Evolutionary conservation across 31 red algal genomes (phyloP).

Genomic region (Endocladia muricata): DNA sequence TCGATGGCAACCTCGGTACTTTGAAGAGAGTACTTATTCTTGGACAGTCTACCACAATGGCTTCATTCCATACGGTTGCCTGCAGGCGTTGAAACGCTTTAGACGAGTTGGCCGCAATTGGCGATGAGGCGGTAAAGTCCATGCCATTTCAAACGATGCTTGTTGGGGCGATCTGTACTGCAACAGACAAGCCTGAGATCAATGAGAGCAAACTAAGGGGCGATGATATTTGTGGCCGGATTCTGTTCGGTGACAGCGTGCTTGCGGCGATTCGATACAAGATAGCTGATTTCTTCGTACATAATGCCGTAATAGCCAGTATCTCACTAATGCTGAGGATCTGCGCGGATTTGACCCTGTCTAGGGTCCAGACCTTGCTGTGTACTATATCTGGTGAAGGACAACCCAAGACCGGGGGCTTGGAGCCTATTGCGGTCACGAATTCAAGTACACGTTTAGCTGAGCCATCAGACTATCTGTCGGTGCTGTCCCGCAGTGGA

Average conservation of each 20-base stretch:
- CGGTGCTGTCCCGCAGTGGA: too few species aligned
- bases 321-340: not conserved
- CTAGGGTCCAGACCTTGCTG: not conserved
- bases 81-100: not conserved
- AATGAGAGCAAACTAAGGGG: not conserved
- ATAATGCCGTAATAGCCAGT: not conserved
- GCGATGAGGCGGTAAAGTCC: slow-evolving; percentile 18
- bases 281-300: not conserved
- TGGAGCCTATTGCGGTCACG: slow-evolving; percentile 2
- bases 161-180: not conserved
- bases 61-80: not conserved
- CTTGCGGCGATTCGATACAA: not conserved
- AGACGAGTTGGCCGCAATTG: not conserved
- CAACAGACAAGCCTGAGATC: not conserved
- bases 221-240: not conserved
- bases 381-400: too few species aligned
- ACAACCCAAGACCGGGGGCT: not conserved
- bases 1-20: not conserved
- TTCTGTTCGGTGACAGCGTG: not conserved
- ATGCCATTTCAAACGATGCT: slow-evolving; percentile 17
- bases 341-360: not conserved
- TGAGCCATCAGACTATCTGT: not conserved
- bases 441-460: not conserved
- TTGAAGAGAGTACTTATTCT: slow-evolving; percentile 9
- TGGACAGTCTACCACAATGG: not conserved